phyloP scores from a whole-genome alignment of 495 filamentous ascomycete species.

The Penicillium longicatenatum region DNA sequence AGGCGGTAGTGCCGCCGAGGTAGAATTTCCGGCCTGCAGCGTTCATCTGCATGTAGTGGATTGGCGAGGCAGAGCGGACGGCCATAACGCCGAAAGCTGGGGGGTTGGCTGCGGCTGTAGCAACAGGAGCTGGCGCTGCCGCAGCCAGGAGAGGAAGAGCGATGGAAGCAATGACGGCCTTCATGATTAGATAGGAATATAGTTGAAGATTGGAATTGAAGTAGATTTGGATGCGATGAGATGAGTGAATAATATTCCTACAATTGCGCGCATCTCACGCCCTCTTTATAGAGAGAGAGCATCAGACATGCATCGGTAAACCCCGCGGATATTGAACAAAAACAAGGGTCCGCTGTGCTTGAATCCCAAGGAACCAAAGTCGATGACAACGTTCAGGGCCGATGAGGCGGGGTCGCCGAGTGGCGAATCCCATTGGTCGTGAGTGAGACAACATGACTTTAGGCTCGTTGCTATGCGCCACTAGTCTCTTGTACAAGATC shows the following conservation, averaged over 20 bases:
- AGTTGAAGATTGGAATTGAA: not conserved
- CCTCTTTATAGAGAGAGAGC: not conserved
- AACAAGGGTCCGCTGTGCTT: constrained; percentile 1
- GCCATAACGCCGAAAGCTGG: constrained; percentile 38
- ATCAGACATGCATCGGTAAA: not conserved
- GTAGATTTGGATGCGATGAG: not conserved
- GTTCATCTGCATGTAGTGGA: constrained; percentile 44
- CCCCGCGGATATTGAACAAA: constrained; percentile 4
- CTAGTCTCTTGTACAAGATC: not conserved
- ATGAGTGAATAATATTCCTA: constrained; percentile 1
- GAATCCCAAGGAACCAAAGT: constrained; percentile 2
- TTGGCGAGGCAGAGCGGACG: constrained; percentile 41
- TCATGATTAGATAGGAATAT: constrained; percentile 5
- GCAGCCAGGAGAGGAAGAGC: constrained; percentile 33
- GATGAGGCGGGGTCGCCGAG: constrained; percentile 10
- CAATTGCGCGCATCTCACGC: not conserved
- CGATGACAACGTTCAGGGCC: constrained; percentile 7
- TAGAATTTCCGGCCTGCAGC: constrained; percentile 44
- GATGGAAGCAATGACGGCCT: constrained; percentile 30
- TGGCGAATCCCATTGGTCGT: constrained; percentile 12
- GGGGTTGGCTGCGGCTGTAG: constrained; percentile 17
- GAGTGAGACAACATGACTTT: constrained; percentile 16
- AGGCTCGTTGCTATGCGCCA: constrained; percentile 4
- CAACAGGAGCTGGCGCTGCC: constrained; percentile 24
- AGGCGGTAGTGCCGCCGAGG: constrained; percentile 39